phyloP scores from a whole-genome alignment of 768 basidiomycete genomes.

The Melanogaster broomeanus region DNA sequence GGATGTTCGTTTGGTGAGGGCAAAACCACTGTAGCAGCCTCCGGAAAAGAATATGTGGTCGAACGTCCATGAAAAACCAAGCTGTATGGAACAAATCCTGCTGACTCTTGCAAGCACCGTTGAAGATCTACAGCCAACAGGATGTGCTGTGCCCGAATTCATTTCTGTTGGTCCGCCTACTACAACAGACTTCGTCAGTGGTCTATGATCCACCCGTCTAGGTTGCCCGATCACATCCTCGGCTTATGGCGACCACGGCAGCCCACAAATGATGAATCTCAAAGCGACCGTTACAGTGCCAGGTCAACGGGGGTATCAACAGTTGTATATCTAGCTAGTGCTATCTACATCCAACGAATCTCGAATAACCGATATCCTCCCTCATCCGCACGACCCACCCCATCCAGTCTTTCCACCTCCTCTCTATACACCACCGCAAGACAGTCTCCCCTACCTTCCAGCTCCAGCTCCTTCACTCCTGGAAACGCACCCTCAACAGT shows the following conservation, averaged over 20 bases:
- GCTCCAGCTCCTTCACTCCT: neutral
- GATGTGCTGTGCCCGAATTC: too few species aligned
- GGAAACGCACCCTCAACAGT: conserved; percentile 62
- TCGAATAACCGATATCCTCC: conserved; percentile 66
- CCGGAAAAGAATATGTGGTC: neutral
- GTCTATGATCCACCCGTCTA: too few species aligned
- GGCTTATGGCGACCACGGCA: too few species aligned
- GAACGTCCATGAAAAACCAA: neutral
- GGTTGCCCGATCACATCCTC: too few species aligned
- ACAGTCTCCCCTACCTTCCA: conserved; percentile 10
- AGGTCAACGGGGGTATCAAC: too few species aligned
- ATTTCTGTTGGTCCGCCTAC: too few species aligned
- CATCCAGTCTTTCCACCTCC: conserved; percentile 48
- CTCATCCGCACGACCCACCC: conserved; percentile 71
- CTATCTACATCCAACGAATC: conserved; percentile 61
- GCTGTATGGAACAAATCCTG: too few species aligned
- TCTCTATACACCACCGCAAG: conserved; percentile 52
- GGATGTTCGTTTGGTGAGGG: neutral
- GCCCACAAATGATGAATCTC: too few species aligned
- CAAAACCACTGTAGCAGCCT: neutral
- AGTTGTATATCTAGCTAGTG: neutral
- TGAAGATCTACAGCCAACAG: too few species aligned
- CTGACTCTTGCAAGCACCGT: too few species aligned
- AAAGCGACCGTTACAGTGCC: too few species aligned
- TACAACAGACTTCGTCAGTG: too few species aligned